phyloP scores from a whole-genome alignment of 148 eudicot genomes.

The Suaeda aralocaspica region DNA sequence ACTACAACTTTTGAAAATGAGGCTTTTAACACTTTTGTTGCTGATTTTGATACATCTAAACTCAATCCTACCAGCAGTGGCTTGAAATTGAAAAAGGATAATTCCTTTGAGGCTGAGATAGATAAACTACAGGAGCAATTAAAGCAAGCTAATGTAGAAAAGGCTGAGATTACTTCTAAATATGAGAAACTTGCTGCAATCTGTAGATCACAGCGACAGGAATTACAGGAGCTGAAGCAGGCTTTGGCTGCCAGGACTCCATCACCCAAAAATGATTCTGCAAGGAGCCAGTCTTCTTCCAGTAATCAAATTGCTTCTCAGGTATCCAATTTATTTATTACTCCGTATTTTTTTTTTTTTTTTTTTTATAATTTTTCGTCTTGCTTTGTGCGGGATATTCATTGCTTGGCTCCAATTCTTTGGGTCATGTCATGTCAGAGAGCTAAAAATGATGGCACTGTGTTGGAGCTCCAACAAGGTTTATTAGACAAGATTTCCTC shows the following conservation, averaged over 20 bases:
- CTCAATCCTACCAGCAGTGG: slow-evolving; percentile 39
- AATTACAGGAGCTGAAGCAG: slow-evolving; percentile 90
- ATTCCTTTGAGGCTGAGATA: slow-evolving; percentile 54
- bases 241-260: slow-evolving; percentile 58
- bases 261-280: slow-evolving; percentile 48
- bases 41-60: slow-evolving; percentile 68
- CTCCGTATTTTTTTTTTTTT: background rate
- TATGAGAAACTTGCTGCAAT: slow-evolving; percentile 89
- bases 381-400: background rate
- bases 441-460: slow-evolving; percentile 49
- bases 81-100: slow-evolving; percentile 39
- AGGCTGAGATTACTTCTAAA: slow-evolving; percentile 73
- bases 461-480: slow-evolving; percentile 57
- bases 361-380: background rate
- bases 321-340: slow-evolving; percentile 40
- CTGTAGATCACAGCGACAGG: slow-evolving; percentile 87
- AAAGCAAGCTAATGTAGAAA: slow-evolving; percentile 65
- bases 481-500: slow-evolving; percentile 35
- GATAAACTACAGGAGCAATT: slow-evolving; percentile 70
- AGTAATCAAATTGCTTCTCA: slow-evolving; percentile 41
- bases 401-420: background rate
- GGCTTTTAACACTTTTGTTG: slow-evolving; percentile 69
- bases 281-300: slow-evolving; percentile 34
- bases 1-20: slow-evolving; percentile 45
- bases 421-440: slow-evolving; percentile 17